A percentile compares a stretch with the other conserved stretches of the same genome.
Evolutionary conservation across 192 early-diverging fungal species (phyloP).

Genomic region (Podila epicladia): DNA sequence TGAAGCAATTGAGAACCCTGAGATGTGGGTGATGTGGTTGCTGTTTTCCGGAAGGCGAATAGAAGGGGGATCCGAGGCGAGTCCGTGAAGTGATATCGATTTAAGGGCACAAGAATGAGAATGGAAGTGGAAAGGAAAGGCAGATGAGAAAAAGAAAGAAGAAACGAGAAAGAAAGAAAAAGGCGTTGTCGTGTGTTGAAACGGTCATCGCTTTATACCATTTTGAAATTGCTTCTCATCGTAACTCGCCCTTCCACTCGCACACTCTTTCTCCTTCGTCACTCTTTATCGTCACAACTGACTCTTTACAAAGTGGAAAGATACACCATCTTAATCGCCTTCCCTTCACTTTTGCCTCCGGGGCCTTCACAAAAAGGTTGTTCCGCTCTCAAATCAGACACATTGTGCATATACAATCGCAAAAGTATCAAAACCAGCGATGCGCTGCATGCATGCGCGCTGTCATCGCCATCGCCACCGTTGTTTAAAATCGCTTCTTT

Average conservation of each 20-base stretch:
- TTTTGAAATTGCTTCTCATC: not conserved
- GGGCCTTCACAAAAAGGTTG: conserved; percentile 1
- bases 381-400: conserved; percentile 2
- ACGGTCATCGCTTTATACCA: not conserved
- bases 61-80: not conserved
- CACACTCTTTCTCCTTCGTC: not conserved
- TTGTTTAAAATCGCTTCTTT: not conserved
- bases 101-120: not conserved
- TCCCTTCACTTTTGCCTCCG: not conserved
- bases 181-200: not conserved
- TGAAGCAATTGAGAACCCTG: not conserved
- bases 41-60: not conserved
- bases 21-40: no score
- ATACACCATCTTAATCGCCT: not conserved
- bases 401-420: not conserved
- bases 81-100: not conserved
- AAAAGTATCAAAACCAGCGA: not conserved
- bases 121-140: not conserved
- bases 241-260: not conserved
- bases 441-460: not conserved
- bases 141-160: conserved; percentile 3
- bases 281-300: no score
- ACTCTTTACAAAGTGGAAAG: no score
- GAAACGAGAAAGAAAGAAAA: not conserved
- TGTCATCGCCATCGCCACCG: not conserved